Base-by-base conservation (phyloP, 179 eudicot genomes). In the Silene vulgaris region DNA sequence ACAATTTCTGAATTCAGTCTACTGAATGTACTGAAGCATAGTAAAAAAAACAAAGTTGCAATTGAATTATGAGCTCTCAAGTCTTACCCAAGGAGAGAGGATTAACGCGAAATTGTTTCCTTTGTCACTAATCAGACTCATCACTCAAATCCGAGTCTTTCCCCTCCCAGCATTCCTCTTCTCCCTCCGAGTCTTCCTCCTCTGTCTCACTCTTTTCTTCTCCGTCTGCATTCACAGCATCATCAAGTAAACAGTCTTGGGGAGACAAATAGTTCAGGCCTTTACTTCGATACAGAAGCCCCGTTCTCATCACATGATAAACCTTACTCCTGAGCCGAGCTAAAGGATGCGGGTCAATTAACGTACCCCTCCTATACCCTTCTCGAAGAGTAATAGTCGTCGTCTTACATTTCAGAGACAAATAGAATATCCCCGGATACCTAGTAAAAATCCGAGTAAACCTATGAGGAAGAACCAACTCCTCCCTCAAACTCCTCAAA, bases 351-450 rank as follows among this genome's bases (percentile, higher is more conserved):
- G 89, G 91, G 26, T 90, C 76, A 11, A 81, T 83, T 35, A 94
- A 69, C 77, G 65, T 89, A 35, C 97, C 97, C 72, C 85, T 71
- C 60, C 73, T 76, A 72, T 94, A 94, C 20, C 98, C 97, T 82
- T 90, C 97, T 74, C 85, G 92, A 7, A 94, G 70, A 5, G 92
- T 83, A 72, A 94, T 86, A 32, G 96, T 90, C 0, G 97, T 92
- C 12, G 98, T 94, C 86, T 92, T 94, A 83, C 98, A 94, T 84
- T 94, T 94, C 76, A 94, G 70, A 0, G 98, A 94, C 54, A 94
- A 87, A 74, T 94, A 94, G 65, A 94, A 94, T 71, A 94, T 91
- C 50, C 98, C 98, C 0, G 96, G 98, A 71, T 94, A 94, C 79
- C 97, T 84, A 0, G 98, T 94, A 77, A 91, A 94, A 69, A 91